Evolutionary conservation across 83 land plant species (phyloP).

Genomic region (Diphasiastrum complanatum): DNA sequence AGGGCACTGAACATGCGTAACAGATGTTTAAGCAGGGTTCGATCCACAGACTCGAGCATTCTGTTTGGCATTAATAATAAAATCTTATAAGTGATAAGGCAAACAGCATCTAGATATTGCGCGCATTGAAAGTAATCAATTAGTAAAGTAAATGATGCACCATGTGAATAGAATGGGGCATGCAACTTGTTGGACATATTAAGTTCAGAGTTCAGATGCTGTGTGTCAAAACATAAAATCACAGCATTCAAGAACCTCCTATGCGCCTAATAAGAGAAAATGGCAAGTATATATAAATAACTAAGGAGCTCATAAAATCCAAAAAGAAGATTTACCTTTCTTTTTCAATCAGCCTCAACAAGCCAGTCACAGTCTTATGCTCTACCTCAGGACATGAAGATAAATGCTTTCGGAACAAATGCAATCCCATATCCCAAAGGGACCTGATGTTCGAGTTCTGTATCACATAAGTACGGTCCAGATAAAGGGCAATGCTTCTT

Average conservation of each 20-base stretch:
- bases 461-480: slow-evolving; percentile 96
- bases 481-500: slow-evolving; percentile 88
- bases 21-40: slow-evolving; percentile 85
- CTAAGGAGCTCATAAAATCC: background rate
- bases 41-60: slow-evolving; percentile 88
- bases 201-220: no score
- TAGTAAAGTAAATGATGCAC: no score
- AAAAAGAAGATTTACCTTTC: slow-evolving; percentile 60
- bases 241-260: background rate
- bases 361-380: slow-evolving; percentile 88
- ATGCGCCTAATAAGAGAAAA: background rate
- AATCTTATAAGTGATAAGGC: no score
- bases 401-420: slow-evolving; percentile 91
- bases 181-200: no score
- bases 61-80: no score
- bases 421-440: slow-evolving; percentile 99
- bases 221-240: background rate
- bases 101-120: no score
- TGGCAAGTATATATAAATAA: background rate
- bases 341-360: slow-evolving; percentile 81
- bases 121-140: no score
- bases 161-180: no score
- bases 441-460: slow-evolving; percentile 82
- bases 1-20: slow-evolving; percentile 95
- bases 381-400: slow-evolving; percentile 86